These are phyloP conservation scores for Pichia sp. DNA, from an alignment of 1,139 yeast species.

Conservation along the genomic window DNA sequence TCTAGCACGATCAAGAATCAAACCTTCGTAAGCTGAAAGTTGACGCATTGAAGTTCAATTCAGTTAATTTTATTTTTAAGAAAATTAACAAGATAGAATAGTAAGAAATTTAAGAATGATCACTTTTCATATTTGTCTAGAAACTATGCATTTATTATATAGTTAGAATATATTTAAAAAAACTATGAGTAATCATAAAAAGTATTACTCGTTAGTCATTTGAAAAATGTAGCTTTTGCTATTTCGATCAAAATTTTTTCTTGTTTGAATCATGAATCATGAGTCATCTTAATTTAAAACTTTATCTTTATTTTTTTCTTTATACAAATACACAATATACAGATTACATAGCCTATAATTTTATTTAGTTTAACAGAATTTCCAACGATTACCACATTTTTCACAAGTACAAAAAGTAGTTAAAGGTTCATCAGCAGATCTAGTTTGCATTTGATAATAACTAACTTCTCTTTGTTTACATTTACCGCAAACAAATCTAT, in stretches of 20 bases:
- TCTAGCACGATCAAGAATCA: not conserved
- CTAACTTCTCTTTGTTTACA: slow-evolving; percentile 96
- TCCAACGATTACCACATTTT: slow-evolving; percentile 96
- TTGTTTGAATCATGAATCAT: not conserved
- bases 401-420: slow-evolving; percentile 98
- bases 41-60: not conserved
- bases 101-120: no score
- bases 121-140: no score
- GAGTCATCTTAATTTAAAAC: no score
- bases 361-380: slow-evolving; percentile 51
- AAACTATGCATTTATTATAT: no score
- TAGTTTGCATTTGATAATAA: slow-evolving; percentile 94
- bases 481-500: slow-evolving; percentile 93
- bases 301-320: not conserved
- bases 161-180: no score
- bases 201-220: no score
- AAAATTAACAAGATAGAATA: no score
- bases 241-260: no score
- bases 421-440: slow-evolving; percentile 97
- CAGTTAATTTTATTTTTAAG: no score
- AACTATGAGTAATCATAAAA: no score
- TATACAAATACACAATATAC: slow-evolving; percentile 1
- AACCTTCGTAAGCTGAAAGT: slow-evolving; percentile 1
- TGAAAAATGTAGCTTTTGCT: no score
- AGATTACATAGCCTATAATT: not conserved